Evolutionary conservation across 257 asterid genomes (phyloP).

Genomic region (Eustoma russellianum): DNA sequence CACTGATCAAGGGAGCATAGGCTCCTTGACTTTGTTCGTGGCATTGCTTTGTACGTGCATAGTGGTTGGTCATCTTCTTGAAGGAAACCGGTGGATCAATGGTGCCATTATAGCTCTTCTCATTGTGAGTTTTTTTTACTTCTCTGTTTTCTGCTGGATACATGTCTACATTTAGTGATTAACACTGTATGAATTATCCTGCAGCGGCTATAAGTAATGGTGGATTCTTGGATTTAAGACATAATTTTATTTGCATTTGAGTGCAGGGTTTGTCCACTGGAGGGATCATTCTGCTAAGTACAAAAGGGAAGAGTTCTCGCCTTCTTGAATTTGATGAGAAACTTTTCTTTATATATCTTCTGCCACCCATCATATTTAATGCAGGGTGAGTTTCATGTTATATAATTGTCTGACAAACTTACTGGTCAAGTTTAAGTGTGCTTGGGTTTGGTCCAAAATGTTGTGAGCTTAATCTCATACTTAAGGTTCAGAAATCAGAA

Average conservation of each 20-base stretch:
- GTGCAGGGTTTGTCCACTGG: conserved; percentile 61
- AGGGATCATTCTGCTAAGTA: conserved; percentile 25
- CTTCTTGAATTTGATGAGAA: conserved; percentile 52
- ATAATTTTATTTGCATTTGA: not conserved
- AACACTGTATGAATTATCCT: not conserved
- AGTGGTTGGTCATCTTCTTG: conserved; percentile 51
- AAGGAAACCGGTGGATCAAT: conserved; percentile 54
- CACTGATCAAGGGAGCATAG: not conserved
- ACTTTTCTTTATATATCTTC: conserved; percentile 65
- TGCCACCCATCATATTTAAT: conserved; percentile 83
- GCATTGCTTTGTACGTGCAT: conserved; percentile 51
- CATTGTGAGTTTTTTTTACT: conserved; percentile 29
- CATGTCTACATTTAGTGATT: not conserved
- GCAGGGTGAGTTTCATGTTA: conserved; percentile 45
- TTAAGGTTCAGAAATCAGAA: too few relatives aligned
- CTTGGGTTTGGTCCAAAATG: too few relatives aligned
- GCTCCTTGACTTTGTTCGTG: conserved; percentile 38
- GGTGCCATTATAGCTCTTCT: conserved; percentile 48
- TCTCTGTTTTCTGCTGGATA: not conserved
- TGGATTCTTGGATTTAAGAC: not conserved
- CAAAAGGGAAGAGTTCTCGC: conserved; percentile 48
- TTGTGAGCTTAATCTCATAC: too few relatives aligned
- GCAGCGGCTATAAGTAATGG: not conserved
- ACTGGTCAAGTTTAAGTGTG: too few relatives aligned
- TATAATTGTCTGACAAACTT: too few relatives aligned